Evolutionary conservation across 306 rosid genomes (phyloP), one percentile per base, ranked within the genome.

Genomic region (Medicago arabica): DNA sequence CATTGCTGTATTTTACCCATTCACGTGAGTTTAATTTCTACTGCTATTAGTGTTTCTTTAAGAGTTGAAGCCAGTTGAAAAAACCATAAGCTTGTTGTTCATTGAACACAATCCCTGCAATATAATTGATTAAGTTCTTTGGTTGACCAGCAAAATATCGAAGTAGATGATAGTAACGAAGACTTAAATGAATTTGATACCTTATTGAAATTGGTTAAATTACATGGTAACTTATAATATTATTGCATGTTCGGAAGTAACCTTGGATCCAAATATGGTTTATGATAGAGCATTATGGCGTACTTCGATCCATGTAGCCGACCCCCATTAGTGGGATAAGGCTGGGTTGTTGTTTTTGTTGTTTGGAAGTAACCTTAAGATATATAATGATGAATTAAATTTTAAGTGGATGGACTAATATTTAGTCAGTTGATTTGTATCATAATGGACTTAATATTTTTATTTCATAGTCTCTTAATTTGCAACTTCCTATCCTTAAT

Each of bases 1-100:
- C 98, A 90, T 85, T 95, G 98, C 82, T 95, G 93, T 81, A 92
- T 95, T 81, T 77, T 92, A 60, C 95, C 98, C 1, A 88, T 90
- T 87, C 89, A 86, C 86, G 98, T 92, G 79, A 84, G 87, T 78
- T 80, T 70, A 67, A 71, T 47, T 62, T 82, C 39, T 66, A 12
- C 31, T 38, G 18, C 38, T 47, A 69, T 70, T 8, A 3, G 65
- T 78, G 16, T 76, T 50, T 54, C 28, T 18, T 39, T 67, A 8
- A 8, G 63, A 57, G 75, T 75, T 72, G 46, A 71, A 46, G 43
- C 18, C 12, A 5, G n/a, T 74, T 38, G 12, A 47, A 76, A 71
- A 75, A 14, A 67, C 36, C 34, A 50, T 2, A 41, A 25, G 39
- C 74, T 69, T 62, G 49, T 69, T 62, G 49, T 50, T 66, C 62